Conservation (phyloP, 2,329 filamentous ascomycete species). For the Teratosphaeriaceae sp. region DNA sequence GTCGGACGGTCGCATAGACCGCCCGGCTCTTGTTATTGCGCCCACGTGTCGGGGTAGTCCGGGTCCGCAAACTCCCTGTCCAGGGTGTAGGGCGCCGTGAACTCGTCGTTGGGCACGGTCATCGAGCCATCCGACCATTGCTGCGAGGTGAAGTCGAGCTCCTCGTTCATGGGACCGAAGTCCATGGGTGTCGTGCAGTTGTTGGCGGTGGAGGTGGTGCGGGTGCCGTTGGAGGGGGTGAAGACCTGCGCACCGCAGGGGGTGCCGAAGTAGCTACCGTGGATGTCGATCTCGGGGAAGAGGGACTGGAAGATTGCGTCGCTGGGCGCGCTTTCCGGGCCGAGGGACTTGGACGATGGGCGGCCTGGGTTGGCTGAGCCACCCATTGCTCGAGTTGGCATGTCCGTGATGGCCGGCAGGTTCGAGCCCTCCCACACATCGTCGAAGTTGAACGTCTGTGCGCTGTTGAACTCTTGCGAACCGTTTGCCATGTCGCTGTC, state of each 20-base stretch:
- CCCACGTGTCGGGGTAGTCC: constrained; percentile 19
- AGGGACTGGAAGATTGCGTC: constrained; percentile 26
- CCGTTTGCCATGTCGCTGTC: background rate
- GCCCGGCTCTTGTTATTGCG: constrained; percentile 22
- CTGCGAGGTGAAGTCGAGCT: constrained; percentile 21
- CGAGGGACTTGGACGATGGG: constrained; percentile 23
- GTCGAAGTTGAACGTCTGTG: constrained; percentile 9
- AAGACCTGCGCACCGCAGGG: constrained; percentile 10
- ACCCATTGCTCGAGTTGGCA: constrained; percentile 11
- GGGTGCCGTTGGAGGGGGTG: constrained; percentile 5
- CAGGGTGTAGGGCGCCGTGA: constrained; percentile 21
- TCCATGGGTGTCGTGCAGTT: constrained; percentile 11
- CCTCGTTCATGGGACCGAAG: constrained; percentile 15
- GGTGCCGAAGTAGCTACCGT: constrained; percentile 12
- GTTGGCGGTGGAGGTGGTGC: constrained; percentile 7
- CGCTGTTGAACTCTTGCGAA: constrained; percentile 11
- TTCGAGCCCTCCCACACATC: constrained; percentile 17
- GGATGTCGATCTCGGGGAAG: constrained; percentile 28
- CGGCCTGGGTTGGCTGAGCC: constrained; percentile 13
- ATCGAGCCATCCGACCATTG: constrained; percentile 29
- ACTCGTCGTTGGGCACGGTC: constrained; percentile 25
- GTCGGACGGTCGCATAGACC: constrained; percentile 10
- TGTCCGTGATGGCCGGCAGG: constrained; percentile 9
- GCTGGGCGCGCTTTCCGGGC: constrained; percentile 20
- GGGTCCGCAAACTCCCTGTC: constrained; percentile 23